phyloP scores from a whole-genome alignment of 1,139 yeast species.

The Blastobotrys petasosporus region DNA sequence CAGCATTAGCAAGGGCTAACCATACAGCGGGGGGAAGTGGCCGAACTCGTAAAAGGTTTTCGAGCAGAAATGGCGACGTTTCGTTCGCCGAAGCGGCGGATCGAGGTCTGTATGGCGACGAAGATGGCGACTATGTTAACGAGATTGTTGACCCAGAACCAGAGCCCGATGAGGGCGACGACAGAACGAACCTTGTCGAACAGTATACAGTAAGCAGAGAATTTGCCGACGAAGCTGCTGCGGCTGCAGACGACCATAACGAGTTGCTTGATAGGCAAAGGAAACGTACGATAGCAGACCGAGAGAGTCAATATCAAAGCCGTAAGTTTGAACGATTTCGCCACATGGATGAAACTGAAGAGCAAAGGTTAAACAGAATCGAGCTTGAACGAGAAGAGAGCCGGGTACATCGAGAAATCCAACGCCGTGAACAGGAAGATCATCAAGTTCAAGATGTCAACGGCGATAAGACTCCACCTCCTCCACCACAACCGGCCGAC shows the following conservation, averaged over 20 bases:
- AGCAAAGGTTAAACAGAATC: slow-evolving; percentile 28
- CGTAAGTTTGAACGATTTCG: slow-evolving; percentile 35
- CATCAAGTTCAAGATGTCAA: slow-evolving; percentile 9
- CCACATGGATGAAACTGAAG: slow-evolving; percentile 21
- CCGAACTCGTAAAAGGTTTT: too few relatives aligned
- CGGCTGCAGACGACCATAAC: slow-evolving; percentile 36
- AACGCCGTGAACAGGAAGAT: slow-evolving; percentile 19
- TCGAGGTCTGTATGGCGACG: not conserved
- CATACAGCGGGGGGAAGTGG: too few relatives aligned
- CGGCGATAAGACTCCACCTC: slow-evolving; percentile 19
- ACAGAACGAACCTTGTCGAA: slow-evolving; percentile 23
- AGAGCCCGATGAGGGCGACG: slow-evolving; percentile 1
- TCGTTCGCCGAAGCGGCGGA: not conserved
- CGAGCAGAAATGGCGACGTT: not conserved
- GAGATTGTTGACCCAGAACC: slow-evolving; percentile 6
- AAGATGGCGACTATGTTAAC: slow-evolving; percentile 2
- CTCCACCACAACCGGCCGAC: slow-evolving; percentile 13
- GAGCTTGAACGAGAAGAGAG: slow-evolving; percentile 33
- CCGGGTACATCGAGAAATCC: slow-evolving; percentile 26
- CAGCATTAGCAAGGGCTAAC: too few relatives aligned
- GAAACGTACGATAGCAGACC: slow-evolving; percentile 31
- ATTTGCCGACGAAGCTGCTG: slow-evolving; percentile 29
- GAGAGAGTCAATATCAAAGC: slow-evolving; percentile 41
- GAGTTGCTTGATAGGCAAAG: slow-evolving; percentile 32
- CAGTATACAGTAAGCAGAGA: slow-evolving; percentile 32